A percentile compares a stretch with the other conserved stretches of the same genome.
Evolutionary conservation across 768 basidiomycete genomes (phyloP).

Genomic region (Auriscalpium orientale): DNA sequence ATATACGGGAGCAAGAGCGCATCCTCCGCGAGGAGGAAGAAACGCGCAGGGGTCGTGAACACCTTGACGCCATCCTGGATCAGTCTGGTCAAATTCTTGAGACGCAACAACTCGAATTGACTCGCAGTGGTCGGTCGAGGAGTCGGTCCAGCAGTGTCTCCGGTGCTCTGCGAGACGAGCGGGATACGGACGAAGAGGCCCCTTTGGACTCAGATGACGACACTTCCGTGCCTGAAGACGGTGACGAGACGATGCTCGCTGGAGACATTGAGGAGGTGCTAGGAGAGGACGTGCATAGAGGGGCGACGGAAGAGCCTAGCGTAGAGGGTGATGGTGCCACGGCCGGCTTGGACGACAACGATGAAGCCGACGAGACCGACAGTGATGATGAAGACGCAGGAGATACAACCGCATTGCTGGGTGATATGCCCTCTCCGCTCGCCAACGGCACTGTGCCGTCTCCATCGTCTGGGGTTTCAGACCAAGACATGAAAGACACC

Average conservation of each 20-base stretch:
- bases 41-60: slow-evolving; percentile 68
- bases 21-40: slow-evolving; percentile 68
- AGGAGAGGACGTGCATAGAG: slow-evolving; percentile 16
- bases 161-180: slow-evolving; percentile 13
- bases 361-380: slow-evolving; percentile 16
- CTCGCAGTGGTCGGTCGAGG: slow-evolving; percentile 38
- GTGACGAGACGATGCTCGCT: too few relatives aligned
- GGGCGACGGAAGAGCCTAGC: slow-evolving; percentile 24
- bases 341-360: neutral
- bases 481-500: slow-evolving; percentile 1
- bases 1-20: slow-evolving; percentile 66
- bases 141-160: slow-evolving; percentile 49
- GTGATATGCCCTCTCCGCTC: neutral
- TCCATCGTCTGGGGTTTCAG: slow-evolving; percentile 7
- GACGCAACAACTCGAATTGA: slow-evolving; percentile 71
- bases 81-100: slow-evolving; percentile 83
- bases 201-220: too few relatives aligned
- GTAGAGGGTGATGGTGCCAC: slow-evolving; percentile 21
- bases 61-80: slow-evolving; percentile 84
- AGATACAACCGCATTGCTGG: neutral
- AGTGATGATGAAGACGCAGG: slow-evolving; percentile 29
- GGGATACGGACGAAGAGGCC: neutral
- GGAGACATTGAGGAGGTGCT: slow-evolving; percentile 5
- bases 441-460: slow-evolving; percentile 3
- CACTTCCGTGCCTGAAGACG: too few relatives aligned